These are phyloP conservation scores for Globisporangium sylvaticum DNA, from an alignment of 352 stramenopile genomes.

Conservation along the genomic window DNA sequence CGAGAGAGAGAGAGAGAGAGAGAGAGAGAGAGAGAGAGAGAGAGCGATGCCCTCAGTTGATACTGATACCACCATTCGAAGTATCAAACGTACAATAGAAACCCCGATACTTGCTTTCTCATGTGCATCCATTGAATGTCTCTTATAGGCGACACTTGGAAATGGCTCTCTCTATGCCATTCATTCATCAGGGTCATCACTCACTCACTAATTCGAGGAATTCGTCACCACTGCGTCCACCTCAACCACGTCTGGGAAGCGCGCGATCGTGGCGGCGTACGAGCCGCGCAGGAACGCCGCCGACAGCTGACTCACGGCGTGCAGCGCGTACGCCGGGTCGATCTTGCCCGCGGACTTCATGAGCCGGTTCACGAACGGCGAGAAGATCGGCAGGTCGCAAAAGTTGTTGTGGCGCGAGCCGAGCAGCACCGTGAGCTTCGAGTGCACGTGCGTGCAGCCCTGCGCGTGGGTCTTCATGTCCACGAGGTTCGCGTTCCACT, in stretches of 20 bases:
- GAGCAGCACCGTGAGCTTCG: slow-evolving; percentile 35
- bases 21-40: too few relatives aligned
- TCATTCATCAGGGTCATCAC: background rate
- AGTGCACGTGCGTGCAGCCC: slow-evolving; percentile 33
- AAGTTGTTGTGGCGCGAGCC: slow-evolving; percentile 71
- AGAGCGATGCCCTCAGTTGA: too few relatives aligned
- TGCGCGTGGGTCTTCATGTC: slow-evolving; percentile 33
- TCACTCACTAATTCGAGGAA: background rate
- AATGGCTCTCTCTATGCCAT: background rate
- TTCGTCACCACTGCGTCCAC: background rate
- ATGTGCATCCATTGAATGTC: background rate
- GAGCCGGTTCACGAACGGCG: slow-evolving; percentile 44
- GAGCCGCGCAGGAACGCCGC: slow-evolving; percentile 40
- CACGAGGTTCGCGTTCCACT: slow-evolving; percentile 50
- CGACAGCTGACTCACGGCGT: slow-evolving; percentile 38
- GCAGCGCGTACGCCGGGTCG: slow-evolving; percentile 38
- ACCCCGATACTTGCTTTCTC: background rate
- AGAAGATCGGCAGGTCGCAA: slow-evolving; percentile 63
- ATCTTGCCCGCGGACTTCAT: slow-evolving; percentile 49
- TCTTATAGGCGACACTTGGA: background rate
- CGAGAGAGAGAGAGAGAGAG: too few relatives aligned
- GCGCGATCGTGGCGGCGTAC: slow-evolving; percentile 22
- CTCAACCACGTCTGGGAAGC: slow-evolving; percentile 37
- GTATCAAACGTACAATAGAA: too few relatives aligned
- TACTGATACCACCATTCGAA: too few relatives aligned